A percentile compares a stretch with the other conserved stretches of the same genome.
Conservation (phyloP, 257 asterid species). For the Ocimum tenuiflorum region DNA sequence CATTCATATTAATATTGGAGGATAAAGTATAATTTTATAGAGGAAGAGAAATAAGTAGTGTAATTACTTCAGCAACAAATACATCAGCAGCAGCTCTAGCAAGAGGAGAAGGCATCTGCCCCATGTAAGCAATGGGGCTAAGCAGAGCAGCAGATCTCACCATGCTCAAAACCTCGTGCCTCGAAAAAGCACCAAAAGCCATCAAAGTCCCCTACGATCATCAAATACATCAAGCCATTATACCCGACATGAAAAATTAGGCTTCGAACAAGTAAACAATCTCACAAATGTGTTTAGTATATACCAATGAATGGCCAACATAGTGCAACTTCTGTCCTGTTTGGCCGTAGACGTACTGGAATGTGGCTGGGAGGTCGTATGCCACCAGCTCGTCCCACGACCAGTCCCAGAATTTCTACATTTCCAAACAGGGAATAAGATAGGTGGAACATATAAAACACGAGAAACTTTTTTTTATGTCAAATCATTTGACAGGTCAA, state of each 20-base stretch:
- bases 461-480: no score
- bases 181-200: conserved; percentile 62
- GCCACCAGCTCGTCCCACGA: conserved; percentile 79
- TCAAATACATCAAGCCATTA: no score
- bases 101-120: conserved; percentile 48
- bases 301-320: conserved; percentile 77
- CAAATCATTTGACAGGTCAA: no score
- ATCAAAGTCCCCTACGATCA: conserved; percentile 60
- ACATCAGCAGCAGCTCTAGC: conserved; percentile 46
- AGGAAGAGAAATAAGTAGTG: no score
- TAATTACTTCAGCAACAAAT: conserved; percentile 51
- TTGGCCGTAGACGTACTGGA: conserved; percentile 42
- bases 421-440: no score
- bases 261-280: not conserved
- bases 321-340: conserved; percentile 63
- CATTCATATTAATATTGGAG: no score
- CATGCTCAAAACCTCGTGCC: conserved; percentile 29
- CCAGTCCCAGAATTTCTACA: conserved; percentile 69
- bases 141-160: conserved; percentile 58
- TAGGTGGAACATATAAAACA: not conserved
- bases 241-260: no score
- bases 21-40: no score
- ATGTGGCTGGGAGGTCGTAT: conserved; percentile 51
- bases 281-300: not conserved
- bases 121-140: conserved; percentile 71